Conservation (phyloP, 2,329 filamentous ascomycete genomes). For the Fusarium subglutinans region DNA sequence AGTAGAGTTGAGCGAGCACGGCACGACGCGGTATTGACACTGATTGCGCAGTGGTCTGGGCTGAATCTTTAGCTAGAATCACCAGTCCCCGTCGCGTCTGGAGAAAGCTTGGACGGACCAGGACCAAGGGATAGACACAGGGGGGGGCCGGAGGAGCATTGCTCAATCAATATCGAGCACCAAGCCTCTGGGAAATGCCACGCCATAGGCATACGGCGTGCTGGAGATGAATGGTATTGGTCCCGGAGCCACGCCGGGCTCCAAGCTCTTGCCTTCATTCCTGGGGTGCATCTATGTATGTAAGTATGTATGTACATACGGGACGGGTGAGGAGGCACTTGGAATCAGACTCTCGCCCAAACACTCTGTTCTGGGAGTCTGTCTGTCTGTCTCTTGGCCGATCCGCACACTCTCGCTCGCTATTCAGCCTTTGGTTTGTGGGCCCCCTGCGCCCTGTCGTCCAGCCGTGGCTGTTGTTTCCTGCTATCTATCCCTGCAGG, state of each 20-base stretch:
- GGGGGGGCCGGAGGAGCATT: constrained; percentile 13
- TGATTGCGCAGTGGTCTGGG: constrained; percentile 25
- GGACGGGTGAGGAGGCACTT: constrained; percentile 10
- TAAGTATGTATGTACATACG: constrained; percentile 2
- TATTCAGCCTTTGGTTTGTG: constrained; percentile 13
- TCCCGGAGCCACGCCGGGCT: constrained; percentile 21
- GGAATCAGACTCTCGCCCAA: background rate
- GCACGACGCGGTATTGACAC: constrained; percentile 35
- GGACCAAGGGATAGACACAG: constrained; percentile 29
- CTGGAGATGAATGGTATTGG: background rate
- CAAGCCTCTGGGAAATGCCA: constrained; percentile 24
- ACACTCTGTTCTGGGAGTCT: background rate
- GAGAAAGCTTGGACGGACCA: constrained; percentile 30
- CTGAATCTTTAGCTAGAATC: constrained; percentile 13
- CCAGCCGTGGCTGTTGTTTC: constrained; percentile 27
- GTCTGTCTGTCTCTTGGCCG: background rate
- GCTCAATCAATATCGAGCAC: constrained; percentile 13
- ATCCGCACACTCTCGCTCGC: constrained; percentile 17
- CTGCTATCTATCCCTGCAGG: constrained; percentile 21
- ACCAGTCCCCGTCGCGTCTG: constrained; percentile 22
- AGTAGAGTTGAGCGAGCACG: constrained; percentile 15
- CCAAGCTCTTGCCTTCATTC: constrained; percentile 29
- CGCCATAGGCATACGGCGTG: background rate
- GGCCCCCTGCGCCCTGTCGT: constrained; percentile 5
- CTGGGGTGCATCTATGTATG: constrained; percentile 25